Evolutionary conservation across 805 yeast species (phyloP), one percentile per base, ranked within the genome.

Genomic region (Metschnikowia noctiluminum): DNA sequence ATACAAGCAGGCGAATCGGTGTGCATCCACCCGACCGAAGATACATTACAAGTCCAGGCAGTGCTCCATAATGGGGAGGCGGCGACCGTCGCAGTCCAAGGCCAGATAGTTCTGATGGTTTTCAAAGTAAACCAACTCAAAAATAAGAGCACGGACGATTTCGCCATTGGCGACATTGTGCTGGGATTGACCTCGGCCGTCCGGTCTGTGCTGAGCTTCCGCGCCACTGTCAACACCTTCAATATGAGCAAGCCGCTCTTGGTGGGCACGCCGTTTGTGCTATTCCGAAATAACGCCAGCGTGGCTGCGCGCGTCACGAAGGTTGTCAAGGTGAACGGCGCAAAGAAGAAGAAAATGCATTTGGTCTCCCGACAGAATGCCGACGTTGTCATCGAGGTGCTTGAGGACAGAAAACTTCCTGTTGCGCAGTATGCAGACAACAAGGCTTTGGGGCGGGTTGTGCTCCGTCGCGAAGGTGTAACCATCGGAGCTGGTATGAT

Each of bases 251-350:
- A 87, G 54, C 97, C 97, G 0, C 66, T 90, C 40, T 68, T 90
- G 37, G 82, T 85, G 12, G 97, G 97, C 7, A 77, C 95, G 0
- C 85, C 91, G 37, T 76, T 89, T 54, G 79, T 89, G 37, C 64
- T 89, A 45, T 89, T 90, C 66, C 77, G 91, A 51, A 90, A 91
- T 53, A 83, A 88, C 49, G 76, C 81, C 27, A 81, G 84, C 38
- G 79, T 81, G 38, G 88, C 94, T 1, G 89, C 89, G 5, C 78
- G 83, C 53, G 69, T 90, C 16, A 60, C 73, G 38, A 77, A 77
- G 51, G 74, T 57, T 56, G 63, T 3, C 76, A 61, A 53, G 31
- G 55, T 65, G 13, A 58, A 56, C 6, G 63, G 65, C 16, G 46
- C 53, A 32, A 74, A 69, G 54, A 81, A 82, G 49, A 74, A 80